Percentiles rank a stretch among this genome's conserved stretches.
Conservation (phyloP, 2,329 filamentous ascomycete species). For the Myriangium duriaei region DNA sequence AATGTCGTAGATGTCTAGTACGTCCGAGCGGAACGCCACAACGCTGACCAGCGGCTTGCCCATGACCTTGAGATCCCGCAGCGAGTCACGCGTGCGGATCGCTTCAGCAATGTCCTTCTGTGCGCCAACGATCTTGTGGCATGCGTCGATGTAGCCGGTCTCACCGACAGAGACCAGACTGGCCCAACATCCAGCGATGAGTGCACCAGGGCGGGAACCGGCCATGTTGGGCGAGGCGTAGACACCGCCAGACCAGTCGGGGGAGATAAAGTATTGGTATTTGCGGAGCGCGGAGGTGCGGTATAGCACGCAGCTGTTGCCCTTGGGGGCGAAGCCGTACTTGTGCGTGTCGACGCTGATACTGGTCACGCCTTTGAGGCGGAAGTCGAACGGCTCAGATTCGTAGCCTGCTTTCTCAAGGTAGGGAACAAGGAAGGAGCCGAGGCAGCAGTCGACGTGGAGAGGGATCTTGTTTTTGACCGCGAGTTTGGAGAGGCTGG, state of each 20-base stretch:
- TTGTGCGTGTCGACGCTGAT: slow-evolving; percentile 98
- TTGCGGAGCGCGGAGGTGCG: slow-evolving; percentile 63
- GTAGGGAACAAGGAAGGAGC: slow-evolving; percentile 87
- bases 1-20: slow-evolving; percentile 87
- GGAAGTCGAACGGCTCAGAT: slow-evolving; percentile 80
- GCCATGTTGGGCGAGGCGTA: slow-evolving; percentile 90
- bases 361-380: slow-evolving; percentile 82
- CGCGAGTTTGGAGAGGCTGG: slow-evolving; percentile 71
- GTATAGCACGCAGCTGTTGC: slow-evolving; percentile 88
- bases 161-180: slow-evolving; percentile 82
- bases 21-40: slow-evolving; percentile 71
- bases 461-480: slow-evolving; percentile 68
- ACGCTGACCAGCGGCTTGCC: slow-evolving; percentile 83
- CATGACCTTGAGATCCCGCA: slow-evolving; percentile 67
- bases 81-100: slow-evolving; percentile 54
- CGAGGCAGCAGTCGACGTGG: slow-evolving; percentile 95
- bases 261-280: slow-evolving; percentile 93
- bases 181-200: slow-evolving; percentile 94
- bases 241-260: slow-evolving; percentile 90
- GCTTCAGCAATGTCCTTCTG: slow-evolving; percentile 70
- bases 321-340: slow-evolving; percentile 96
- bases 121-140: slow-evolving; percentile 74
- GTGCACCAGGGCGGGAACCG: slow-evolving; percentile 78
- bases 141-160: slow-evolving; percentile 74
- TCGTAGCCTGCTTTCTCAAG: slow-evolving; percentile 91